Base-by-base conservation (phyloP, 345 rosid genomes). In the Gynandropsis gynandra region DNA sequence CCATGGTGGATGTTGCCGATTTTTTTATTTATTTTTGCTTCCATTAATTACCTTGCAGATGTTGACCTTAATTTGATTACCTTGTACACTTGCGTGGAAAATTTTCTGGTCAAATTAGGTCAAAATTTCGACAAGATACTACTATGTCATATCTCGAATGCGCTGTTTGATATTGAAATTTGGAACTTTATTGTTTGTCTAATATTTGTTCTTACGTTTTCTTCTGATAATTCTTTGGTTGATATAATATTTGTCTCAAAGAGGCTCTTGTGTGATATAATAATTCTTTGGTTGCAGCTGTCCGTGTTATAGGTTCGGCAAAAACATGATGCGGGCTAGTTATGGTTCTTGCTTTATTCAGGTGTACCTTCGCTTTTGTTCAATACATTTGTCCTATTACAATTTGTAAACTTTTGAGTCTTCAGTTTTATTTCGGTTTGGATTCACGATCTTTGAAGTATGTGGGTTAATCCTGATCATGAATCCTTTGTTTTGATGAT, bases 261-360 rank as follows among this genome's bases (percentile, higher is more conserved):
- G 2, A 2, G 29, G 29, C 5, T 24, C 5, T 24, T 24, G 29
- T 24, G 29, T 24, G 29, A 24, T 24, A 24, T 41, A 12, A 10
- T 48, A 32, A 50, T 4, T 56, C 68, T 63, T 40, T 27, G 69
- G 42, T 61, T 75, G 76, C 81, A 88, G 97, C 42, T 85, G 97
- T 68, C 93, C 97, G 9, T 83, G 98, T 72, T 83, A 78, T 37
- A 80, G 89, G 79, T 90, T 86, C 33, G 98, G 92, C 59, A 81
- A 76, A 63, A 90, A 87, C 78, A 83, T 86, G 98, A 70, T 72
- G 42, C 78, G 98, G 39, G 67, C 79, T 35, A 94, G 98, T 48
- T 82, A 83, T 31, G 92, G 96, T 61, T 70, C 74, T 63, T 86
- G 92, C 56, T 80, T 85, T 69, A 56, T 85, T 68, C 97, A 82